Conservation (phyloP, 2,329 filamentous ascomycete genomes). For the Neonectria coccinea region DNA sequence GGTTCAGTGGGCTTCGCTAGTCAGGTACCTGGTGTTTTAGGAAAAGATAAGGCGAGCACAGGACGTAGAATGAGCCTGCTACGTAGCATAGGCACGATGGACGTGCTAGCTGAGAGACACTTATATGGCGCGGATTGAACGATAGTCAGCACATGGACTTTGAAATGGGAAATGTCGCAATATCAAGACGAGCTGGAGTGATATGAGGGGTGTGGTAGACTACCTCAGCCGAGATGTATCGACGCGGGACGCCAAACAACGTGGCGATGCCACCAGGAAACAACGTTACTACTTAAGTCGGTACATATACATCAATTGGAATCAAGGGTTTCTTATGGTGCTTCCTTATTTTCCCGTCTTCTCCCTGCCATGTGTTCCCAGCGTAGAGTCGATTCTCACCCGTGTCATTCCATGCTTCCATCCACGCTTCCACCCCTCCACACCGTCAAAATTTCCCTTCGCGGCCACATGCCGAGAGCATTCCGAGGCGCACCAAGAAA, state of each 20-base stretch:
- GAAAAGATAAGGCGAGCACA: constrained; percentile 4
- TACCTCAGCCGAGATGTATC: background rate
- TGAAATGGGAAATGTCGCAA: constrained; percentile 14
- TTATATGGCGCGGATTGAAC: background rate
- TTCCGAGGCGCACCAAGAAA: background rate
- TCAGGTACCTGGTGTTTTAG: background rate
- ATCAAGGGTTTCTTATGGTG: constrained; percentile 12
- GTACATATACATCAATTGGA: constrained; percentile 7
- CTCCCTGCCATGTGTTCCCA: background rate
- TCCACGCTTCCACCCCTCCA: background rate
- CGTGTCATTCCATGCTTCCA: background rate
- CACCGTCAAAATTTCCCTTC: background rate
- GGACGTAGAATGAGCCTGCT: background rate
- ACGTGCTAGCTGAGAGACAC: background rate
- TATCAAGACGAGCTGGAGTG: constrained; percentile 9
- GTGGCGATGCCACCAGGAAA: constrained; percentile 5
- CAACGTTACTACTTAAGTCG: too few species aligned
- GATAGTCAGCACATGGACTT: background rate
- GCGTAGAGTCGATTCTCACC: background rate
- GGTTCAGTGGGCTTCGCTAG: background rate
- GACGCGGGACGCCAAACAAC: constrained; percentile 13
- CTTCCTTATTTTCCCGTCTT: background rate
- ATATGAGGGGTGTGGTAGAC: background rate
- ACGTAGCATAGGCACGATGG: too few species aligned
- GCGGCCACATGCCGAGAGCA: constrained; percentile 13